Evolutionary conservation across 1,284 basidiomycete species (phyloP), one percentile per base, ranked within the genome.

Genomic region (Entoloma clypeatum): DNA sequence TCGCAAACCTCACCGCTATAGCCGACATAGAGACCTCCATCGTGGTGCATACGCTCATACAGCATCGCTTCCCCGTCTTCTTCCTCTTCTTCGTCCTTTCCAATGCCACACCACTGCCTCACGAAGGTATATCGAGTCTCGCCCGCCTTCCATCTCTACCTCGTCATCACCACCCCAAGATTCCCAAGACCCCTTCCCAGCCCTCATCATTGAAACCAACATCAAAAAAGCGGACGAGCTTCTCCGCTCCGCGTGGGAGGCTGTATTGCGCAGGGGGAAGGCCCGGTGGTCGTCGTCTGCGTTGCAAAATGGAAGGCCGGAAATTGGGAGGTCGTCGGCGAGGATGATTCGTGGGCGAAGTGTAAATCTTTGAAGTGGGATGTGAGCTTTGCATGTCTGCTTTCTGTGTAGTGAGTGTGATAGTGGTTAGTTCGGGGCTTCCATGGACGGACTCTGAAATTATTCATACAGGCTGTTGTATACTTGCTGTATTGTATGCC

Each of bases 121-220:
- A 55, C 24, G 53, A 55, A 29, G 44, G 41, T n/a, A 43, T 55
- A 21, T 53, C 53, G 18, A 51, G 51, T 21, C 37, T 55, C 23
- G 51, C 51, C 6, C 41, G 53, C 7, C 51, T 13, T 22, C 48
- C 19, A 27, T 42, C 9, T 47, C 49, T 5, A 37, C 50, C 2
- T 19, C 31, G 25, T 25, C 47, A n/a, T 39, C 44, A 19, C 5
- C 11, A 9, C 30, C 16, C 10, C 18, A 36, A 18, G 37, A 40
- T 5, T 36, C 39, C 11, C 37, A 54, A 33, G 43, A 53, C 0
- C 36, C 38, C 3, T 47, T 78, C 35, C 60, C 58, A 6, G 39
- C 59, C 22, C 59, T 85, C 54, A 61, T 84, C 35, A 69, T 86
- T 5, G 83, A 86, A 60, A 64, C 64, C 26, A 73, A 71, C 49